Conservation (phyloP, 441 rosid species). For the Adansonia madagascariensis region DNA sequence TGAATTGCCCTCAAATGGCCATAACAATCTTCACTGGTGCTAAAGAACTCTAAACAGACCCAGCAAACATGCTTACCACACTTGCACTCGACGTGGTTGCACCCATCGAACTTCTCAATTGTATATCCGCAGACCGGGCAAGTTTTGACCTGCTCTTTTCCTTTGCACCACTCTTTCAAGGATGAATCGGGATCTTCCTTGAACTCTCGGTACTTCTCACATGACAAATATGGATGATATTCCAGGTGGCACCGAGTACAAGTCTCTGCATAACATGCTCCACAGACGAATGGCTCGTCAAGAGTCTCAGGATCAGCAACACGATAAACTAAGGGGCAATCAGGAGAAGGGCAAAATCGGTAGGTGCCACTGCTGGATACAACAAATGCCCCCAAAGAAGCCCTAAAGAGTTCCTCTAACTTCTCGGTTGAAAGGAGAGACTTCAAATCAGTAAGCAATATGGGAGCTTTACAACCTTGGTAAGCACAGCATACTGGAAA, state of each 20-base stretch:
- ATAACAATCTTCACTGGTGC: constrained; percentile 60
- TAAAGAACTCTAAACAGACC: constrained; percentile 60
- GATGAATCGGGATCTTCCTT: constrained; percentile 86
- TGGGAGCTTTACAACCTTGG: constrained; percentile 50
- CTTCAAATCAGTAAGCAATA: constrained; percentile 64
- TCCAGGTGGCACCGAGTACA: constrained; percentile 83
- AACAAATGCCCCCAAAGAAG: constrained; percentile 66
- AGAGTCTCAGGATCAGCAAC: constrained; percentile 46
- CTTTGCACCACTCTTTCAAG: constrained; percentile 71
- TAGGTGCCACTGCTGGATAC: constrained; percentile 63
- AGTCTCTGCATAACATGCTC: constrained; percentile 78
- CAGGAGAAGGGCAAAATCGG: constrained; percentile 89
- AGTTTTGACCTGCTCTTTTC: constrained; percentile 66
- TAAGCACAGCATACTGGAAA: constrained; percentile 66
- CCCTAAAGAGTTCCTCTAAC: constrained; percentile 79
- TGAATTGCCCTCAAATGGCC: constrained; percentile 58
- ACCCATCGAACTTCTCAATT: constrained; percentile 86
- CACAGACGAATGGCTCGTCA: constrained; percentile 65
- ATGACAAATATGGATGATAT: constrained; percentile 68
- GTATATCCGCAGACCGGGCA: constrained; percentile 69
- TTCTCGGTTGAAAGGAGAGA: constrained; percentile 61
- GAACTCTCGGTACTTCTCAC: constrained; percentile 65
- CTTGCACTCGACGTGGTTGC: constrained; percentile 75
- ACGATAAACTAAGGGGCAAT: constrained; percentile 77
- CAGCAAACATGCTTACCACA: constrained; percentile 92